Percentiles rank a stretch among this genome's conserved stretches.
phyloP scores from a whole-genome alignment of 164 flowering plant species.

The Annona squamosa region DNA sequence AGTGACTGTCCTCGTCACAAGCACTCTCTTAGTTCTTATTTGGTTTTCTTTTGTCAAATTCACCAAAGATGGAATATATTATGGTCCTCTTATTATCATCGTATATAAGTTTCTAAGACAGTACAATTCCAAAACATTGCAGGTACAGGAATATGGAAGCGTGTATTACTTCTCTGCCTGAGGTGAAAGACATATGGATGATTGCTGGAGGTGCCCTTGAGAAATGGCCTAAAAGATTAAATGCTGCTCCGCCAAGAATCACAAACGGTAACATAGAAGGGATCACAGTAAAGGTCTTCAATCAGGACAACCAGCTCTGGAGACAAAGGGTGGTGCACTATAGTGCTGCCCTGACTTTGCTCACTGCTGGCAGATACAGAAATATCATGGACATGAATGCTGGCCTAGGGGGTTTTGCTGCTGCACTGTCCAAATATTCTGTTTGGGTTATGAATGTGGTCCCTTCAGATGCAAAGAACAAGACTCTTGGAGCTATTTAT shows the following conservation, averaged over 20 bases:
- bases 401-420: slow-evolving; percentile 59
- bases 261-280: slow-evolving; percentile 13
- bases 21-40: no score
- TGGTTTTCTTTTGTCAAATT: background rate
- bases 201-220: slow-evolving; percentile 36
- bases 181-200: slow-evolving; percentile 24
- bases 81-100: background rate
- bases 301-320: slow-evolving; percentile 40
- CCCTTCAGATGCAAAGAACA: slow-evolving; percentile 30
- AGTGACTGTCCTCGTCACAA: no score
- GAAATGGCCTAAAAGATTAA: slow-evolving; percentile 51
- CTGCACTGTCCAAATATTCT: slow-evolving; percentile 36
- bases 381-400: slow-evolving; percentile 74
- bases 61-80: background rate
- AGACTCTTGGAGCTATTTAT: slow-evolving; percentile 45
- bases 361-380: slow-evolving; percentile 34
- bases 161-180: slow-evolving; percentile 48
- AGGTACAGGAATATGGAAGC: slow-evolving; percentile 51
- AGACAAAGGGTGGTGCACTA: slow-evolving; percentile 31
- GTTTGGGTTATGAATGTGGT: slow-evolving; percentile 73
- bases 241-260: slow-evolving; percentile 35
- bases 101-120: background rate
- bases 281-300: slow-evolving; percentile 17
- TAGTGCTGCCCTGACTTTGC: slow-evolving; percentile 18
- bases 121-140: slow-evolving; percentile 6